Base-by-base conservation (phyloP, 306 rosid species). In the Acacia confusa region DNA sequence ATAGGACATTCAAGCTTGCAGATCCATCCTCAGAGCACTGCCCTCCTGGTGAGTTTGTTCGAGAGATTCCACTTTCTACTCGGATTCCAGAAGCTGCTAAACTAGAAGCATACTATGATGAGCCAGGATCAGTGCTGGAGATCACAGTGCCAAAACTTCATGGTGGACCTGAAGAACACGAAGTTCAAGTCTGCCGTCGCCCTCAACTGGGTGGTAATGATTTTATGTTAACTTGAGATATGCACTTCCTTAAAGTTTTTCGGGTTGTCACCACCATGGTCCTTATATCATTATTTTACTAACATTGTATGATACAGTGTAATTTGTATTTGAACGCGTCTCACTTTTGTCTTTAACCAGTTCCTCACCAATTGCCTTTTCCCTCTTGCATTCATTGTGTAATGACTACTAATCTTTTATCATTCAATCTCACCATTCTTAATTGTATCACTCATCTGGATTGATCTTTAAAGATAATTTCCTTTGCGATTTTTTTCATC, bases 71-170 rank as follows among this genome's bases (percentile, higher is more conserved):
- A 16, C 93, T 90, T 50, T 82, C 91, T 25, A 90, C 91, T 70
- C 85, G 88, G 70, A 90, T 90, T 77, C 93, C 93, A 4, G 93
- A 90, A 81, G 90, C 86, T 76, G 93, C 85, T 64, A 90, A 88
- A 7, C 81, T 90, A 79, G 93, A 90, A 86, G 93, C 93, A 0
- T 90, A 86, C 72, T 88, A 86, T 22, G 91, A 90, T 52, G 93
- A 77, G 82, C 86, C 91, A 19, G 93, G 91, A 81, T 86, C 93
- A 0, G 83, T 81, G 81, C 93, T 90, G 2, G 93, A 90, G 88
- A 82, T 90, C 41, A 80, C 79, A 58, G 93, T 90, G 76, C 93
- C 93, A 30, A 90, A 86, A 88, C 88, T 79, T 55, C 86, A 52
- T 6, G 84, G 20, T 22, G 93, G 91, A 57, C 83, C 93, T 9